Base-by-base conservation (phyloP, 2,329 filamentous ascomycete species). In the Drechslera avenae region DNA sequence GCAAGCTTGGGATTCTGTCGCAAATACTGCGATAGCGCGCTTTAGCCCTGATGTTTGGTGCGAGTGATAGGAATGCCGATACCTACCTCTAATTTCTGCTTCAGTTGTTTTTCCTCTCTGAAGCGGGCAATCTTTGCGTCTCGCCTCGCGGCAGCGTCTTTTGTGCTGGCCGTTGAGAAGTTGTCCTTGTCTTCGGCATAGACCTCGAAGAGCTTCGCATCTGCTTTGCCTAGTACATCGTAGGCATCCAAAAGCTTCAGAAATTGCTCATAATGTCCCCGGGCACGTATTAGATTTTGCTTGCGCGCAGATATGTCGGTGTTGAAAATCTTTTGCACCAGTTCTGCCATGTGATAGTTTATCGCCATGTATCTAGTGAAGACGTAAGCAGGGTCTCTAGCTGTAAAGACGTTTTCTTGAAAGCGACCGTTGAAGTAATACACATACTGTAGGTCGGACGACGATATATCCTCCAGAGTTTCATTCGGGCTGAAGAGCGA, bases 401-500 rank as follows among this genome's bases (percentile, higher is more conserved):
- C 8, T 23, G 26, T n/a, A 23, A 45, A 21, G 17, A 46, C 31
- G 39, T 44, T 13, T 23, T 30, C n/a, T 18, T 13, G 36, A 39
- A 26, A n/a, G 31, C 31, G 23, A 19, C 17, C 36, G 18, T 5
- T 19, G 2, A 8, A 13, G 16, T 13, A 8, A 12, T 10, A 13
- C 3, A 62, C 74, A 52, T 78, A 96, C 76, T 91, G 90, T 26
- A 99, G 77, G 66, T 96, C 87, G n/a, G 83, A 81, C 1, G 93
- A 95, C 12, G 89, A 80, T 26, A 97, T 78, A 75, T 99, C 94
- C 55, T 99, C 94, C 32, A 93, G 75, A 1, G 84, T 83, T 74
- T 99, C 94, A 74, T 99, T 99, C 30, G 86, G 81, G 62, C 91
- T 96, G 81, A 97, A 97, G 45, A 99, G 79, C 0, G 89, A 87